Percentiles rank a stretch among this genome's conserved stretches.
Evolutionary conservation across 2,329 filamentous ascomycete genomes (phyloP).

Genomic region (Lasiodiplodia sp.): DNA sequence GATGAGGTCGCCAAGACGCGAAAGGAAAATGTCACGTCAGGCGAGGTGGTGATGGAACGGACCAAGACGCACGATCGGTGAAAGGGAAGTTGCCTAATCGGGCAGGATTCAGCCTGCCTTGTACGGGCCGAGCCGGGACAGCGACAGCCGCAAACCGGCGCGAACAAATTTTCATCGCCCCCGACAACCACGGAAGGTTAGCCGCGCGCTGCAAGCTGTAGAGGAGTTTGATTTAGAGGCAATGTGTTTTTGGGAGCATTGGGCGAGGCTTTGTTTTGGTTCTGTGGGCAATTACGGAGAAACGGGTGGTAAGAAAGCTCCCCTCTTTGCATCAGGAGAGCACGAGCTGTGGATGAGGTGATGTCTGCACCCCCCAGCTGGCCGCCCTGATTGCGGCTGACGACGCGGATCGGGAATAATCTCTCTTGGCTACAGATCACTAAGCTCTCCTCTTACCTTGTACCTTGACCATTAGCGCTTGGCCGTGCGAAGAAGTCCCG

Average conservation of each 20-base stretch:
- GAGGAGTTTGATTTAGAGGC: conserved; percentile 3
- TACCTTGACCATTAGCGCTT: conserved; percentile 5
- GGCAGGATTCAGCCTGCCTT: conserved; percentile 3
- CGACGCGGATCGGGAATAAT: conserved; percentile 4
- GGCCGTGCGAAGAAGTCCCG: conserved; percentile 17
- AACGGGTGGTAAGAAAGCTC: neutral
- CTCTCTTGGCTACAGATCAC: conserved; percentile 15
- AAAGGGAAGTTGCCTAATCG: conserved; percentile 27
- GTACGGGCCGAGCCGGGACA: conserved; percentile 27
- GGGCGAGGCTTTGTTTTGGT: neutral
- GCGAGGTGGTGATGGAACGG: conserved; percentile 41
- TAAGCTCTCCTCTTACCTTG: conserved; percentile 4
- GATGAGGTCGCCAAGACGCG: conserved; percentile 39
- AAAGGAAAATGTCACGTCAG: conserved; percentile 38
- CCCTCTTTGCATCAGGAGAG: conserved; percentile 15
- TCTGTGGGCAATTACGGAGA: neutral
- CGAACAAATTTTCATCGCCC: conserved; percentile 8
- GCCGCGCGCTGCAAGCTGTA: neutral
- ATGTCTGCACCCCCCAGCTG: conserved; percentile 5
- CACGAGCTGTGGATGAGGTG: conserved; percentile 14
- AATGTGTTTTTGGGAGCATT: neutral
- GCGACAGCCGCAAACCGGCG: conserved; percentile 16
- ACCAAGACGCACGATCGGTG: conserved; percentile 31
- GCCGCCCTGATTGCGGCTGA: conserved; percentile 10
- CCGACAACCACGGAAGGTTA: neutral